Conservation (phyloP, 1,284 basidiomycete species). For the Cryptococcus sp. region DNA sequence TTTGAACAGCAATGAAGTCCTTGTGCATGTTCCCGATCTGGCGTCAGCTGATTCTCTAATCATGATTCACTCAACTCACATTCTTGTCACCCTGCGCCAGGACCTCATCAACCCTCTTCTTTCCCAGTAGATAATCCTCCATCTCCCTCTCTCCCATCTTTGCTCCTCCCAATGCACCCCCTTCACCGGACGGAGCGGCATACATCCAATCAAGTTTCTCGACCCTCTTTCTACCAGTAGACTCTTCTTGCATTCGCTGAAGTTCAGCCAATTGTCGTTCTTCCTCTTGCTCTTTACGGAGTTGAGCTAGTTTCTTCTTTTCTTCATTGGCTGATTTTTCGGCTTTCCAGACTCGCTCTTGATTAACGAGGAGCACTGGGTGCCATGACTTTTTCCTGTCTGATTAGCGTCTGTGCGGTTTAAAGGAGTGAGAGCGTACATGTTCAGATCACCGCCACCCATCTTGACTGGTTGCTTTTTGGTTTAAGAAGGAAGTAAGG, state of each 20-base stretch:
- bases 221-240: conserved; percentile 87
- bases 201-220: conserved; percentile 99
- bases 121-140: conserved; percentile 96
- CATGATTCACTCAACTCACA: conserved; percentile 51
- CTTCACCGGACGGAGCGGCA: conserved; percentile 81
- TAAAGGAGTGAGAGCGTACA: conserved; percentile 35
- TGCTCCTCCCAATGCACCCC: conserved; percentile 58
- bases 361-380: conserved; percentile 94
- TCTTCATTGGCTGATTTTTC: conserved; percentile 96
- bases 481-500: background rate
- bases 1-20: conserved; percentile 86
- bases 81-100: conserved; percentile 79
- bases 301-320: conserved; percentile 94
- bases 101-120: conserved; percentile 96
- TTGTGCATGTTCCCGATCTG: conserved; percentile 79
- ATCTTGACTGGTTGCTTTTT: conserved; percentile 57
- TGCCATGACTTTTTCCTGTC: conserved; percentile 99
- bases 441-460: conserved; percentile 68
- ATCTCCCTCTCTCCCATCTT: conserved; percentile 66
- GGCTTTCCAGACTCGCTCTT: conserved; percentile 98
- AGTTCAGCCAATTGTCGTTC: conserved; percentile 94
- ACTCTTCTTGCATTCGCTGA: conserved; percentile 85
- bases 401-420: conserved; percentile 37
- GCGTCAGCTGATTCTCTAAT: background rate
- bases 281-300: conserved; percentile 95